A percentile compares a stretch with the other conserved stretches of the same genome.
Conservation (phyloP, 768 basidiomycete genomes). For the Clitopilus passeckerianus region DNA sequence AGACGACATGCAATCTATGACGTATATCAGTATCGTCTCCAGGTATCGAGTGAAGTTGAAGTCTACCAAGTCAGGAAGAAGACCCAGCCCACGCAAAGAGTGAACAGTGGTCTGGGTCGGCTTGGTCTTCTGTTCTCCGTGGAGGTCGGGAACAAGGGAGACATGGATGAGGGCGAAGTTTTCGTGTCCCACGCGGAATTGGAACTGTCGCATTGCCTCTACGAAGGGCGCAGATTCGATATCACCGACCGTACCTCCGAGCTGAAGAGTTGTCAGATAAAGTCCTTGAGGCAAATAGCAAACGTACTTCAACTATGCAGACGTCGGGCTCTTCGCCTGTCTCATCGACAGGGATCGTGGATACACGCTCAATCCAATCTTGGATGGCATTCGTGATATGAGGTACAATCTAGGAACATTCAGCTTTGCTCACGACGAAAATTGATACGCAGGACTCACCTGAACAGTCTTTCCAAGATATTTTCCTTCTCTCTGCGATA, state of each 20-base stretch:
- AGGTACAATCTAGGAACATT: slow-evolving; percentile 69
- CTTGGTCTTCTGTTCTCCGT: slow-evolving; percentile 99
- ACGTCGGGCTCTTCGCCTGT: slow-evolving; percentile 92
- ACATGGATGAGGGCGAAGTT: slow-evolving; percentile 98
- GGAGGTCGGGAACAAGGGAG: slow-evolving; percentile 96
- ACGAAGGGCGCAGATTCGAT: slow-evolving; percentile 98
- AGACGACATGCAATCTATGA: slow-evolving; percentile 88
- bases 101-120: slow-evolving; percentile 97
- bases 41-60: not conserved
- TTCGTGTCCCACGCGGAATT: slow-evolving; percentile 93
- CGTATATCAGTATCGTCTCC: not conserved
- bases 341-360: slow-evolving; percentile 92
- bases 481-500: slow-evolving; percentile 66
- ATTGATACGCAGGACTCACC: slow-evolving; percentile 32
- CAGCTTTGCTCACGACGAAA: not conserved
- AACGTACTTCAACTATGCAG: slow-evolving; percentile 90
- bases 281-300: not conserved
- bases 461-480: slow-evolving; percentile 98
- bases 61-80: slow-evolving; percentile 86
- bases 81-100: slow-evolving; percentile 85
- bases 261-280: slow-evolving; percentile 35
- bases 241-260: slow-evolving; percentile 97
- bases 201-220: slow-evolving; percentile 99
- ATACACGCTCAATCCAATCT: slow-evolving; percentile 96
- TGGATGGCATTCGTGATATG: slow-evolving; percentile 97